phyloP scores from a whole-genome alignment of 768 basidiomycete species.

The Leccinum aurantiacum region DNA sequence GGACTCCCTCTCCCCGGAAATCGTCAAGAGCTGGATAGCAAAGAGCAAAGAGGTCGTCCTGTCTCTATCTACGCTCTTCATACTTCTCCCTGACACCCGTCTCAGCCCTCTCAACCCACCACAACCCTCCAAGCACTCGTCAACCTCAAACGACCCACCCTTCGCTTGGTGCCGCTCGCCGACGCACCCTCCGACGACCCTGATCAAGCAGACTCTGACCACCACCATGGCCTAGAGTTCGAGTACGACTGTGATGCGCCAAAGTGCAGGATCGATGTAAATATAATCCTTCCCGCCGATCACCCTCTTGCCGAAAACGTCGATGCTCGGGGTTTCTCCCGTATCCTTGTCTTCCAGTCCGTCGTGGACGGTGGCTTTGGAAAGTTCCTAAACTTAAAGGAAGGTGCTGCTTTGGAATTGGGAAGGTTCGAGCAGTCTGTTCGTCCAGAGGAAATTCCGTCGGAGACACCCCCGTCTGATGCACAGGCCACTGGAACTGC shows the following conservation, averaged over 20 bases:
- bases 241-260: conserved; percentile 91
- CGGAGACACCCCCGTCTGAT: conserved; percentile 15
- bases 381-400: conserved; percentile 66
- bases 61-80: neutral
- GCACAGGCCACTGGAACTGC: conserved; percentile 13
- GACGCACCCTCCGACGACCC: conserved; percentile 46
- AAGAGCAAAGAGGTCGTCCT: conserved; percentile 76
- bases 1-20: conserved; percentile 78
- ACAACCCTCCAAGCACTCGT: conserved; percentile 94
- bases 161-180: conserved; percentile 70
- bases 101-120: conserved; percentile 74
- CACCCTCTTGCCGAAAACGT: conserved; percentile 54
- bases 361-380: conserved; percentile 84
- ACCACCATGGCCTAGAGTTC: conserved; percentile 83
- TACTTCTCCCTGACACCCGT: conserved; percentile 3
- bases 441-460: conserved; percentile 3
- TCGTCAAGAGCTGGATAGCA: conserved; percentile 81
- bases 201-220: conserved; percentile 46
- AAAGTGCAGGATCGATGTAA: conserved; percentile 76
- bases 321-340: conserved; percentile 30
- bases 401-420: conserved; percentile 79
- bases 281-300: conserved; percentile 67
- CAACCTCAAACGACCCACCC: conserved; percentile 88
- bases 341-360: conserved; percentile 40
- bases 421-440: conserved; percentile 59